Evolutionary conservation across 306 rosid species (phyloP).

Genomic region (Prunus padus): DNA sequence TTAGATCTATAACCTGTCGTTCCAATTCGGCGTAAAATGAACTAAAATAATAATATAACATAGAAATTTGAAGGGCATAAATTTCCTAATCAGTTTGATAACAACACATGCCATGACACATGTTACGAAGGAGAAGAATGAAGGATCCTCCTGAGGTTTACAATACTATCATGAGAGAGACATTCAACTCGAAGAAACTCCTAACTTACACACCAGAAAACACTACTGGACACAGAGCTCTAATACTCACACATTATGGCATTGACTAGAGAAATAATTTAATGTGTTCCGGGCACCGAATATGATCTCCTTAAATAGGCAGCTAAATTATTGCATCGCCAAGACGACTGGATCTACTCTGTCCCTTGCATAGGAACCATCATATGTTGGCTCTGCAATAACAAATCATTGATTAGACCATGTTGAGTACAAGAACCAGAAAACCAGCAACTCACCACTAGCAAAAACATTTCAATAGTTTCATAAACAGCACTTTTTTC

Average conservation of each 20-base stretch:
- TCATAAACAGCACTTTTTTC: not conserved
- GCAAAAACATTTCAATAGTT: not conserved
- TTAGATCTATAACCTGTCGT: no score
- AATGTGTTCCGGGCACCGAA: slow-evolving; percentile 21
- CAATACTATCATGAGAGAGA: slow-evolving; percentile 2
- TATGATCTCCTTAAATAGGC: slow-evolving; percentile 32
- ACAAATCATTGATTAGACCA: slow-evolving; percentile 13
- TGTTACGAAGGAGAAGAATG: slow-evolving; percentile 26
- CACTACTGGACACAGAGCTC: slow-evolving; percentile 27
- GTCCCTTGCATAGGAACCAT: slow-evolving; percentile 89
- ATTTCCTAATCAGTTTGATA: slow-evolving; percentile 2
- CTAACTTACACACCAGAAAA: slow-evolving; percentile 35
- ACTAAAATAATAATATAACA: not conserved
- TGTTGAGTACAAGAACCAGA: not conserved
- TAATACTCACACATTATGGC: slow-evolving; percentile 33
- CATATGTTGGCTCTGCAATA: slow-evolving; percentile 70
- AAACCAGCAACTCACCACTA: not conserved
- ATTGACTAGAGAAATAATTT: slow-evolving; percentile 34
- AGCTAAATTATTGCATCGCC: slow-evolving; percentile 26
- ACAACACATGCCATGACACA: not conserved
- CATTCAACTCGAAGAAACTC: slow-evolving; percentile 33
- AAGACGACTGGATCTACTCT: slow-evolving; percentile 44
- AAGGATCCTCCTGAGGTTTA: slow-evolving; percentile 22
- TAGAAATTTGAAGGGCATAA: not conserved
- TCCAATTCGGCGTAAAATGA: no score